Conservation (phyloP, 352 stramenopile species). For the Phytophthora quininea region DNA sequence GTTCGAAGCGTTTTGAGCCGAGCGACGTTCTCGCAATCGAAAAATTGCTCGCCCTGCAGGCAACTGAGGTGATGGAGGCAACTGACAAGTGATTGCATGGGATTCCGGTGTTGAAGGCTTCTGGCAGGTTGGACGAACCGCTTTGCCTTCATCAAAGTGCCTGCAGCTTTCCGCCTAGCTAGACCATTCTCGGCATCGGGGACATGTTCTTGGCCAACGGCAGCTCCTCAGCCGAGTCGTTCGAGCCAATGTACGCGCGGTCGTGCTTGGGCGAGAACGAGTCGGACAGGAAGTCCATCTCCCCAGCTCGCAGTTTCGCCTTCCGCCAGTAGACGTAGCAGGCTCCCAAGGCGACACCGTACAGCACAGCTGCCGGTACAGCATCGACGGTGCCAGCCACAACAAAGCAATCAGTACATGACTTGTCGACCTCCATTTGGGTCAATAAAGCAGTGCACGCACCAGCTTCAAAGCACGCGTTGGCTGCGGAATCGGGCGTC, state of each 20-base stretch:
- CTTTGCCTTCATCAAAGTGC: no score
- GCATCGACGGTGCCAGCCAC: neutral
- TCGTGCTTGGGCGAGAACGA: constrained; percentile 52
- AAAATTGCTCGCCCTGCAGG: no score
- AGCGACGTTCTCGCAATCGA: no score
- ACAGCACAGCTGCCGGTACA: constrained; percentile 49
- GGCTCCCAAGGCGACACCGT: constrained; percentile 44
- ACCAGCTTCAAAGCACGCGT: constrained; percentile 83
- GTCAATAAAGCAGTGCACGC: constrained; percentile 9
- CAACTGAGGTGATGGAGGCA: no score
- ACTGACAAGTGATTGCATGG: no score
- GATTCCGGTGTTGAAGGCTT: no score
- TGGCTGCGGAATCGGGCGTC: constrained; percentile 71
- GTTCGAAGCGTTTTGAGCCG: no score
- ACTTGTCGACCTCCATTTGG: neutral
- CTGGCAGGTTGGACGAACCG: no score
- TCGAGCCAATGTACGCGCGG: constrained; percentile 67
- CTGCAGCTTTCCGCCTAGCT: neutral
- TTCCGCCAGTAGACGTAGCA: constrained; percentile 73
- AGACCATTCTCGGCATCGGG: constrained; percentile 39
- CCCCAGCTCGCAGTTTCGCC: constrained; percentile 49
- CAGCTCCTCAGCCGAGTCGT: constrained; percentile 76
- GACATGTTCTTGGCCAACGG: constrained; percentile 75
- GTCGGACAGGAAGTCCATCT: constrained; percentile 49
- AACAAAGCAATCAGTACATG: neutral